Percentiles rank a stretch among this genome's conserved stretches.
Evolutionary conservation across 2,329 filamentous ascomycete species (phyloP).

Genomic region (Fusarium virguliforme): DNA sequence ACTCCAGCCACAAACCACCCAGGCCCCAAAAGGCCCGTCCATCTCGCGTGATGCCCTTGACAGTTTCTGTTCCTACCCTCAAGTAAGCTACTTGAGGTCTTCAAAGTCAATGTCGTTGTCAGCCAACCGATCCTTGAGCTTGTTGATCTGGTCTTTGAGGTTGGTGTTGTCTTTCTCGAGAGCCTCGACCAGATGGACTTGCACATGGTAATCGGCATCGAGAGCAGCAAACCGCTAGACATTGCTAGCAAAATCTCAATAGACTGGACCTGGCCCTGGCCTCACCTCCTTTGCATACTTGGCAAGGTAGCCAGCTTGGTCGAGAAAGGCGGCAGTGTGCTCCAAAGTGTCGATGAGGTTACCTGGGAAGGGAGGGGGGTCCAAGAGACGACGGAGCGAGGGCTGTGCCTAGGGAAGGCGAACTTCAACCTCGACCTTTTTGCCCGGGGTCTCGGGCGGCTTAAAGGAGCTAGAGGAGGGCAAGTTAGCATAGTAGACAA

Average conservation of each 20-base stretch:
- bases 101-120: not conserved
- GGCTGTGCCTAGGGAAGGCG: not conserved
- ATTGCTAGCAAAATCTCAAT: not conserved
- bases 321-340: constrained; percentile 4
- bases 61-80: not conserved
- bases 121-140: not conserved
- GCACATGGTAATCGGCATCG: constrained; percentile 4
- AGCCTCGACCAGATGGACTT: constrained; percentile 1
- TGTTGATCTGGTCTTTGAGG: constrained; percentile 6
- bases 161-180: constrained; percentile 2
- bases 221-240: not conserved
- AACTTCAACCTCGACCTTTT: constrained; percentile 1
- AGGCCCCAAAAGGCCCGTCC: not conserved
- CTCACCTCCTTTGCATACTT: constrained; percentile 7
- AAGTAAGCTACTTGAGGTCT: constrained; percentile 7
- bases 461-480: not conserved
- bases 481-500: not conserved
- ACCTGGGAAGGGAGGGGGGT: not conserved
- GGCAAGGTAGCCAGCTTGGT: constrained; percentile 12
- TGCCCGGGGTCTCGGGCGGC: not conserved
- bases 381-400: constrained; percentile 1
- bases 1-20: not conserved
- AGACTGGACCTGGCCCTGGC: not conserved
- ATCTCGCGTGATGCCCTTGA: not conserved
- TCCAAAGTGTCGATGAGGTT: not conserved